Percentiles rank a stretch among this genome's conserved stretches.
Conservation (phyloP, 805 yeast species). For the Cephaloascus albidus region DNA sequence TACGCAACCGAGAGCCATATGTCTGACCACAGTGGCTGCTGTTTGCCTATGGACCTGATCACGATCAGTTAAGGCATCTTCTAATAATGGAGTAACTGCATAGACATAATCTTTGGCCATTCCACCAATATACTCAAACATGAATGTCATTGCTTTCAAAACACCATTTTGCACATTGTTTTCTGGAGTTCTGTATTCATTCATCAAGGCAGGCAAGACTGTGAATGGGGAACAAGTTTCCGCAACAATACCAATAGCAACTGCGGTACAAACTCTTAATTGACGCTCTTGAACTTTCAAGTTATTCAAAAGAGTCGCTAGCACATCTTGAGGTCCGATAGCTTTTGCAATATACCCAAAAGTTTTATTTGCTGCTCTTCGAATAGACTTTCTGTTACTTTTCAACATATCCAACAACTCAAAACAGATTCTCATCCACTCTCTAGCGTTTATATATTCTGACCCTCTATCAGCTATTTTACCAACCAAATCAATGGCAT, state of each 20-base stretch:
- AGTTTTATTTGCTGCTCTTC: conserved; percentile 81
- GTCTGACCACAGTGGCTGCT: conserved; percentile 80
- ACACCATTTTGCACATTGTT: conserved; percentile 94
- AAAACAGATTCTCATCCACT: conserved; percentile 96
- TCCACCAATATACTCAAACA: conserved; percentile 87
- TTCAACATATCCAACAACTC: conserved; percentile 85
- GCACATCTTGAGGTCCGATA: conserved; percentile 92
- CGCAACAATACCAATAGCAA: conserved; percentile 95
- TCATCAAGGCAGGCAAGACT: conserved; percentile 89
- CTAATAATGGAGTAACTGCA: conserved; percentile 68
- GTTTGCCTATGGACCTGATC: conserved; percentile 94
- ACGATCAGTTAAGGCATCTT: conserved; percentile 84
- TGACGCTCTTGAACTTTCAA: conserved; percentile 93
- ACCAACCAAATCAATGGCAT: conserved; percentile 72
- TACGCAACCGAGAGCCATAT: conserved; percentile 68
- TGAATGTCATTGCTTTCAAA: conserved; percentile 77
- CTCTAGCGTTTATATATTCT: conserved; percentile 79
- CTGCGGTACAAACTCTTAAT: conserved; percentile 92
- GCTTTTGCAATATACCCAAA: conserved; percentile 89
- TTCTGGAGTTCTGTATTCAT: conserved; percentile 89
- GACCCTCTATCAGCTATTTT: conserved; percentile 73
- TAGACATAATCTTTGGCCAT: conserved; percentile 75
- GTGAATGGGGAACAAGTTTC: conserved; percentile 90
- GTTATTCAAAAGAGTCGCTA: conserved; percentile 75
- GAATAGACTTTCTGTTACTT: conserved; percentile 64